Conservation (phyloP, 805 yeast species). For the Wickerhamiella musiphila region DNA sequence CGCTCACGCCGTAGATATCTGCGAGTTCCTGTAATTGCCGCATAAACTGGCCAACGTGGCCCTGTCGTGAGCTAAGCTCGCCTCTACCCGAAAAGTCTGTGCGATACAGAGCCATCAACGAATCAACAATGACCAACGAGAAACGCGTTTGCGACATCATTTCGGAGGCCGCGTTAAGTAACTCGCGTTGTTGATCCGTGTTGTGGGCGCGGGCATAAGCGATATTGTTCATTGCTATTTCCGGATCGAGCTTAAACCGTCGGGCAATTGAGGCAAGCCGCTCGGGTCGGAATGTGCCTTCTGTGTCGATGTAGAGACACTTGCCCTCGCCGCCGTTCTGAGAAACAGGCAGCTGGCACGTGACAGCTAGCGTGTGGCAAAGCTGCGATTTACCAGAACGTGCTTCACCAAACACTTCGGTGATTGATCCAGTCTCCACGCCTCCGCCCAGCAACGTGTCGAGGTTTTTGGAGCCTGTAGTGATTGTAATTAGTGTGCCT, state of each 20-base stretch:
- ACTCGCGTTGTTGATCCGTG: conserved; percentile 85
- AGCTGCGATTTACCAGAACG: conserved; percentile 95
- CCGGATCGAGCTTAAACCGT: conserved; percentile 80
- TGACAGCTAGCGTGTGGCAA: conserved; percentile 91
- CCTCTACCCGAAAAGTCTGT: conserved; percentile 94
- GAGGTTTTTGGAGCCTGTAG: conserved; percentile 88
- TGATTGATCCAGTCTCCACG: conserved; percentile 89
- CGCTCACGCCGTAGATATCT: conserved; percentile 96
- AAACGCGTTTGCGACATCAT: conserved; percentile 95
- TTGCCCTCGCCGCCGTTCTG: conserved; percentile 99
- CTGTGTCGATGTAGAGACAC: conserved; percentile 89
- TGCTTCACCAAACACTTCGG: conserved; percentile 93
- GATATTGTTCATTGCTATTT: conserved; percentile 88
- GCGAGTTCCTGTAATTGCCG: conserved; percentile 82
- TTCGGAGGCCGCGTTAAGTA: conserved; percentile 76
- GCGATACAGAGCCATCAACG: conserved; percentile 90
- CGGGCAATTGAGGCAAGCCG: conserved; percentile 79
- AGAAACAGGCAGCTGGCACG: conserved; percentile 90
- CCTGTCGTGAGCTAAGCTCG: conserved; percentile 85
- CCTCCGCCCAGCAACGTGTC: conserved; percentile 95
- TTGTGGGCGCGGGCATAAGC: conserved; percentile 96
- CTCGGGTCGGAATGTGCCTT: conserved; percentile 89
- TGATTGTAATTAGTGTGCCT: conserved; percentile 76
- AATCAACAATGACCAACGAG: conserved; percentile 81
- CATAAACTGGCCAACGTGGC: conserved; percentile 86